Conservation (phyloP, 148 eudicot species). For the Arbutus unedo region DNA sequence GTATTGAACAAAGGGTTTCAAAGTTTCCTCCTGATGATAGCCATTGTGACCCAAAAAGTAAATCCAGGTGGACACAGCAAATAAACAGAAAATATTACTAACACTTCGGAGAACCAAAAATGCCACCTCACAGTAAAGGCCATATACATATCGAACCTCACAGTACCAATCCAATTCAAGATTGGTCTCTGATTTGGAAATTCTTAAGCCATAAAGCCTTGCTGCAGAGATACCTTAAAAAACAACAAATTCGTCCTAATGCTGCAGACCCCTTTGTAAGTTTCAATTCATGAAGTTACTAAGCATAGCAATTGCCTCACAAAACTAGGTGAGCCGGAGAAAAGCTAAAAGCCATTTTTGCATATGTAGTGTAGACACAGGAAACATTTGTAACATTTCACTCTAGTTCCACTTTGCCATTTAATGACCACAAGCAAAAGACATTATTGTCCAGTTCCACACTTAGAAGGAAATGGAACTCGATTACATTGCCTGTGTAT, state of each 20-base stretch:
- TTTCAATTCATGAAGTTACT: not conserved
- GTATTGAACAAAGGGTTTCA: not conserved
- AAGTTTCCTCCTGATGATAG: not conserved
- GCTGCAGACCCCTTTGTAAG: not conserved
- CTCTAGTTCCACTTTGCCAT: not conserved
- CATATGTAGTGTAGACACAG: not conserved
- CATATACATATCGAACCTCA: too few species aligned
- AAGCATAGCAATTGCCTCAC: not conserved
- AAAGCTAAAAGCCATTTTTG: not conserved
- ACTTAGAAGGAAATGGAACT: not conserved
- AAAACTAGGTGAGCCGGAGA: not conserved
- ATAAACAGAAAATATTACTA: not conserved
- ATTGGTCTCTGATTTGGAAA: too few species aligned
- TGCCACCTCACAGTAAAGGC: too few species aligned
- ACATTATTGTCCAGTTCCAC: not conserved
- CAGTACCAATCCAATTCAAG: too few species aligned
- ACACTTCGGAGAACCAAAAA: too few species aligned
- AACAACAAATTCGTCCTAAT: not conserved
- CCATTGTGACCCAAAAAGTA: not conserved
- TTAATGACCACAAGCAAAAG: not conserved
- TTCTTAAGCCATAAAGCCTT: too few species aligned
- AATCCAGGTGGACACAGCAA: not conserved
- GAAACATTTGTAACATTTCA: not conserved
- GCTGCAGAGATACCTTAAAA: too few species aligned
- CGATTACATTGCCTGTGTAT: not conserved